Percentiles rank a stretch among this genome's conserved stretches.
Evolutionary conservation across 2,329 filamentous ascomycete species (phyloP).

Genomic region (Verticillium klebahnii): DNA sequence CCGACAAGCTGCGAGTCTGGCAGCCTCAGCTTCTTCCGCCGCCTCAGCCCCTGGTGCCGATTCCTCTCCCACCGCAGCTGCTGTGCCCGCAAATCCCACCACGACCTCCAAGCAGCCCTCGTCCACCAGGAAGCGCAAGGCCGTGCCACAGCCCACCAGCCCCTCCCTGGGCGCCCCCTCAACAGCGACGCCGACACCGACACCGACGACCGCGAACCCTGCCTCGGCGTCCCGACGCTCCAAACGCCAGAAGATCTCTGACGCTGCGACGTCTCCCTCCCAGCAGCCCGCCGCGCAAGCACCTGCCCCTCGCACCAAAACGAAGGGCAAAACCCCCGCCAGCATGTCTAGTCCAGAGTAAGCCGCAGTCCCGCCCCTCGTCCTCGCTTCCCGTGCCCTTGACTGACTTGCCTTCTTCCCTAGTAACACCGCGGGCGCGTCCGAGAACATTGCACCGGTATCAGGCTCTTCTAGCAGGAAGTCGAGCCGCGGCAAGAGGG

Average conservation of each 20-base stretch:
- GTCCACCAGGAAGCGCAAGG: slow-evolving; percentile 72
- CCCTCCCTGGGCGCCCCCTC: slow-evolving; percentile 22
- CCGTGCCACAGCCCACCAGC: slow-evolving; percentile 47
- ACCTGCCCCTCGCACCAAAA: slow-evolving; percentile 25
- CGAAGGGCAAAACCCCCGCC: slow-evolving; percentile 55
- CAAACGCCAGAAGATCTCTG: slow-evolving; percentile 67
- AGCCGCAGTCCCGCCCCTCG: slow-evolving; percentile 16
- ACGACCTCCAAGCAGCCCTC: slow-evolving; percentile 36
- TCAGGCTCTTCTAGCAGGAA: slow-evolving; percentile 67
- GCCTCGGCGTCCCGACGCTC: slow-evolving; percentile 50
- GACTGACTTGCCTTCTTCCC: neutral
- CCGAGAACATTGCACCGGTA: slow-evolving; percentile 47
- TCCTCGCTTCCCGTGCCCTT: neutral
- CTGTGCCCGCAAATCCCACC: slow-evolving; percentile 29
- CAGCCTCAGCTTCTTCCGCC: slow-evolving; percentile 44
- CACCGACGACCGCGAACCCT: neutral
- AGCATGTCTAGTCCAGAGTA: slow-evolving; percentile 74
- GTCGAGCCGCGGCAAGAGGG: slow-evolving; percentile 67
- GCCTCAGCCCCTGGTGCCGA: slow-evolving; percentile 32
- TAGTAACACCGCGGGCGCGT: slow-evolving; percentile 58
- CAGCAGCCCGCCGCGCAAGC: slow-evolving; percentile 16
- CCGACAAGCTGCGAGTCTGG: slow-evolving; percentile 73
- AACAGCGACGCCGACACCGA: slow-evolving; percentile 1
- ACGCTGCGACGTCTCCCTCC: slow-evolving; percentile 32
- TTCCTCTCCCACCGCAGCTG: slow-evolving; percentile 32